Evolutionary conservation across 768 basidiomycete genomes (phyloP).

Genomic region (Leccinum rimulosum): DNA sequence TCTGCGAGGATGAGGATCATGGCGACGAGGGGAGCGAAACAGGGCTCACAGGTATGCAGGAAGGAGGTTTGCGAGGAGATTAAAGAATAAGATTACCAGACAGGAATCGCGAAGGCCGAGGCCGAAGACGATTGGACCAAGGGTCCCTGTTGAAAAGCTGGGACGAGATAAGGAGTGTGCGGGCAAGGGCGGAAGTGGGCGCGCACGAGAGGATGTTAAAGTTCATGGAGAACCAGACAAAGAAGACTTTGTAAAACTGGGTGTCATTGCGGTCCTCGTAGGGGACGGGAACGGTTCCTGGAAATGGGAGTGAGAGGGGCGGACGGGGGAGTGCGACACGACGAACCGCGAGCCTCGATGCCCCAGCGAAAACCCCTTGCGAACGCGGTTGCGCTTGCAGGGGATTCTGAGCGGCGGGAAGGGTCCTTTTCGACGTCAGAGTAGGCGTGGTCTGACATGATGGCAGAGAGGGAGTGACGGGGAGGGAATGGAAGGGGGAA

Average conservation of each 20-base stretch:
- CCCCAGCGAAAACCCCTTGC: constrained; percentile 30
- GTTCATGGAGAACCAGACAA: constrained; percentile 71
- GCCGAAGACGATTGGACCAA: constrained; percentile 62
- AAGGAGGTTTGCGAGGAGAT: constrained; percentile 53
- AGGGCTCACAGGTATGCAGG: constrained; percentile 58
- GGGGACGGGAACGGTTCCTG: constrained; percentile 54
- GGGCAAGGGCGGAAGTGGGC: neutral
- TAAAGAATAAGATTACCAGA: constrained; percentile 66
- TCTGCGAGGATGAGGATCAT: constrained; percentile 24
- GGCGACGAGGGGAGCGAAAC: neutral
- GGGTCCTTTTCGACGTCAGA: constrained; percentile 31
- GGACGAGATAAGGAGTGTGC: neutral
- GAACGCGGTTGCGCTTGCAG: neutral
- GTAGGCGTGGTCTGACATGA: constrained; percentile 27
- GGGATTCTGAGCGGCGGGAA: constrained; percentile 11
- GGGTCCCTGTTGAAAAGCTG: constrained; percentile 66
- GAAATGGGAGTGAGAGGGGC: neutral
- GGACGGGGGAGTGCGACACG: neutral
- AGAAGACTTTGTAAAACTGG: constrained; percentile 64
- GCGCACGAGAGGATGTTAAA: constrained; percentile 59
- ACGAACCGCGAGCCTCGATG: constrained; percentile 31
- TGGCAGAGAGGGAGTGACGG: constrained; percentile 10
- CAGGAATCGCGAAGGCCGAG: constrained; percentile 62
- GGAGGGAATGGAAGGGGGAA: neutral
- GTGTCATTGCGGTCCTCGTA: constrained; percentile 50